Base-by-base conservation (phyloP, 2,329 filamentous ascomycete species). In the Emericellopsis atlantica region DNA sequence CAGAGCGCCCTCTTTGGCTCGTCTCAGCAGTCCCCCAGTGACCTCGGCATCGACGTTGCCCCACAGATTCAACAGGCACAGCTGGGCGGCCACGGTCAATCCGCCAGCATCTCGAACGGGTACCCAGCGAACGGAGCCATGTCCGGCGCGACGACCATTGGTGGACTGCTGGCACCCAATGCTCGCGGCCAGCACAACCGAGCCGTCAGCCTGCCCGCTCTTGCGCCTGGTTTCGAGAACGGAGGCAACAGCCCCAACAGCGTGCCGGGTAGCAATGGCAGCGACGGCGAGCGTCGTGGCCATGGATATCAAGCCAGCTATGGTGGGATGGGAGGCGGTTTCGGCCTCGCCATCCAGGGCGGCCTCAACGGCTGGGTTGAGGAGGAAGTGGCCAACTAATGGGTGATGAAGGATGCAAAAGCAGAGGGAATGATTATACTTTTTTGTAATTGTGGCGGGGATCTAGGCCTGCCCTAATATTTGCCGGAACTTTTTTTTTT, bases 151-250 rank as follows among this genome's bases (percentile, higher is more conserved):
- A 79, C 81, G 2, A 85, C 80, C 2, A 81, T 89, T 45, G 82
- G 83, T 35, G 83, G 84, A 7, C 74, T 93, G 32, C 72, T 92
- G 39, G 82, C 84, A 3, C 84, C 85, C 40, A 80, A 76, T 41
- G 57, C 64, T 12, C 70, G 77, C 29, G 66, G 71, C 26, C 74
- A 75, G 46, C 77, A 81, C 60, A 90, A 78, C 54, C 81, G 92
- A 32, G 88, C 92, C 29, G 87, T 95, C 44, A 95, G 88, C 57
- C 67, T 98, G 54, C 92, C 92, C 2, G 77, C 74, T 5, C 70
- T 83, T 41, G 77, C 75, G 1, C 75, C 76, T 15, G 74, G 73
- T 14, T 76, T 78, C 41, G 74, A 79, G 58, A 79, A 79, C 40
- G 72, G 73, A 35, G 68, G 67, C 42, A 69, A 63, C 46, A 72